Conservation (phyloP, 2,329 filamentous ascomycete genomes). For the Cordyceps militaris region DNA sequence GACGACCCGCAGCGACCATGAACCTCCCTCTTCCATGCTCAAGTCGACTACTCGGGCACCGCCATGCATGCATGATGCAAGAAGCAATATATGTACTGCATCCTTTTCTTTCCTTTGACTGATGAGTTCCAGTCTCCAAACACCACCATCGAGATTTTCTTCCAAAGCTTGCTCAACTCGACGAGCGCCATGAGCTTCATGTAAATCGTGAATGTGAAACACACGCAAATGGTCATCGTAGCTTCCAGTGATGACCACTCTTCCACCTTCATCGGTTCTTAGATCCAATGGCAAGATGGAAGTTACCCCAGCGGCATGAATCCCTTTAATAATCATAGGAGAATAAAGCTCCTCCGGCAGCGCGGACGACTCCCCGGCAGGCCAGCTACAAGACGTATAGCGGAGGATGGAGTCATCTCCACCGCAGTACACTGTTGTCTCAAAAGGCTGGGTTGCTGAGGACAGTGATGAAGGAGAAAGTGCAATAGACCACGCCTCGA, state of each 20-base stretch:
- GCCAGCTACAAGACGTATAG: constrained; percentile 32
- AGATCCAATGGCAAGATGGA: constrained; percentile 66
- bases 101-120: constrained; percentile 21
- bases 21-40: constrained; percentile 26
- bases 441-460: constrained; percentile 16
- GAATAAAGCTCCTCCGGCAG: constrained; percentile 19
- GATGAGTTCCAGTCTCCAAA: constrained; percentile 75
- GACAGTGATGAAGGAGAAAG: constrained; percentile 38
- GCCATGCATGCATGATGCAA: constrained; percentile 92
- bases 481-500: constrained; percentile 70
- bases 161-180: constrained; percentile 52
- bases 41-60: constrained; percentile 62
- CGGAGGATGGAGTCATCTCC: constrained; percentile 67
- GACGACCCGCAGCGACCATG: constrained; percentile 58
- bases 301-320: constrained; percentile 77
- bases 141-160: constrained; percentile 65
- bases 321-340: constrained; percentile 31
- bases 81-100: constrained; percentile 38
- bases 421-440: constrained; percentile 54
- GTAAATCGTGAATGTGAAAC: constrained; percentile 41
- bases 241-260: constrained; percentile 73
- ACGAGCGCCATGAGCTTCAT: constrained; percentile 33
- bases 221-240: constrained; percentile 83
- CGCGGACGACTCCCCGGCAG: constrained; percentile 8
- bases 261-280: constrained; percentile 34